Base-by-base conservation (phyloP, 352 stramenopile species). In the Pythium sp. region DNA sequence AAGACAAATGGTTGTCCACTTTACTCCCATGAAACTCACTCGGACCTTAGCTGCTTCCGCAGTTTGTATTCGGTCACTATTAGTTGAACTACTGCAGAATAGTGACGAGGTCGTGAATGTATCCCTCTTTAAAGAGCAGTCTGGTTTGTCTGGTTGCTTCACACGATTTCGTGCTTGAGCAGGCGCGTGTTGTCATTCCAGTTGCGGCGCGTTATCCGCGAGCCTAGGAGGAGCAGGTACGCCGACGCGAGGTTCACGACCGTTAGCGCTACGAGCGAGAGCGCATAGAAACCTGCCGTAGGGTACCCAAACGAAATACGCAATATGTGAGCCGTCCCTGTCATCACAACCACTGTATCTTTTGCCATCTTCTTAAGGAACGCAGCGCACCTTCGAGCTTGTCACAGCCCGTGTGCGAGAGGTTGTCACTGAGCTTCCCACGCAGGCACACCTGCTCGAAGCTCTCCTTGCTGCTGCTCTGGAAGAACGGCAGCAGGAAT, bases 341-440 rank as follows among this genome's bases (percentile, higher is more conserved):
- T 32, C 28, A 32, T 32, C 28, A 32, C 28, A 32, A 32, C 28
- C 28, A 32, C 28, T 32, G 28, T 32, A 32, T 4, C 28, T 32
- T 32, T 32, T 4, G 28, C 28, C 28, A 32, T 4, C 28, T 32
- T 2, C 28, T 32, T 32, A 32, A 32, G 28, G 28, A 32, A 32
- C 28, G 4, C 20, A 7, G 30, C 65, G 18, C 59, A 82, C 73
- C 75, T 79, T 79, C 75, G 0, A 85, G 70, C 12, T 67, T 58
- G n/a, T 81, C 78, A 26, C 78, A 85, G 24, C 71, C 62, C 20
- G 78, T 85, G 58, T 79, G 68, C 12, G 78, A 77, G 62, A 85
- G 75, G 47, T 85, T 82, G 68, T 80, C 69, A 30, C 62, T 62
- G 61, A 82, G 73, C 55, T 76, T 78, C 38, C 81, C 64, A 15